These are phyloP conservation scores for Ogataea methylovora DNA, from an alignment of 805 yeast species.

Conservation along the genomic window DNA sequence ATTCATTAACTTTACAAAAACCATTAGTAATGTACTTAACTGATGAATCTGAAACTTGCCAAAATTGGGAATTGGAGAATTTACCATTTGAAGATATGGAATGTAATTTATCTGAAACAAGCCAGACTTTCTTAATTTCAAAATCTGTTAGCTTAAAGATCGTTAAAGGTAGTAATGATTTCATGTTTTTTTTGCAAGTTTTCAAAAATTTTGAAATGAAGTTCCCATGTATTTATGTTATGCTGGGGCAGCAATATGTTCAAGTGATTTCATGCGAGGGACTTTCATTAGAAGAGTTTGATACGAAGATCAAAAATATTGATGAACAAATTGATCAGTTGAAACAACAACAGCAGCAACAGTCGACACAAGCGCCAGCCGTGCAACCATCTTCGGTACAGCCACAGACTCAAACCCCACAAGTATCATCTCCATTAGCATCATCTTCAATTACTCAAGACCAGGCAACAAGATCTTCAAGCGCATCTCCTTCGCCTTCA, in stretches of 20 bases:
- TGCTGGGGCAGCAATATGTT: slow-evolving; percentile 39
- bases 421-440: slow-evolving; percentile 3
- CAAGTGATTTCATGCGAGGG: slow-evolving; percentile 32
- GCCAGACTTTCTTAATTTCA: background rate
- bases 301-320: slow-evolving; percentile 15
- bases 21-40: background rate
- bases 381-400: slow-evolving; percentile 3
- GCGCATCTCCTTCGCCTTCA: slow-evolving; percentile 5
- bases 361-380: slow-evolving; percentile 1
- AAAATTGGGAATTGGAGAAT: background rate
- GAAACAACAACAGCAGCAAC: slow-evolving; percentile 1
- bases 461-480: background rate
- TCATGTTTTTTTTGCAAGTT: background rate
- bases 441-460: background rate
- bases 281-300: slow-evolving; percentile 17
- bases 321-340: slow-evolving; percentile 4
- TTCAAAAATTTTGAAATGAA: slow-evolving; percentile 26
- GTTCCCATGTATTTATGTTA: slow-evolving; percentile 51
- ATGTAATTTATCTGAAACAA: background rate
- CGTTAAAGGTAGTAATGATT: background rate
- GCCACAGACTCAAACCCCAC: background rate
- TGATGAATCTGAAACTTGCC: background rate
- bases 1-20: background rate
- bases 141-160: background rate
- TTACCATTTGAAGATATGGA: background rate